A percentile compares a stretch with the other conserved stretches of the same genome.
These are phyloP conservation scores for Aspergillus latus DNA, from an alignment of 2,329 filamentous ascomycete genomes.

Conservation along the genomic window DNA sequence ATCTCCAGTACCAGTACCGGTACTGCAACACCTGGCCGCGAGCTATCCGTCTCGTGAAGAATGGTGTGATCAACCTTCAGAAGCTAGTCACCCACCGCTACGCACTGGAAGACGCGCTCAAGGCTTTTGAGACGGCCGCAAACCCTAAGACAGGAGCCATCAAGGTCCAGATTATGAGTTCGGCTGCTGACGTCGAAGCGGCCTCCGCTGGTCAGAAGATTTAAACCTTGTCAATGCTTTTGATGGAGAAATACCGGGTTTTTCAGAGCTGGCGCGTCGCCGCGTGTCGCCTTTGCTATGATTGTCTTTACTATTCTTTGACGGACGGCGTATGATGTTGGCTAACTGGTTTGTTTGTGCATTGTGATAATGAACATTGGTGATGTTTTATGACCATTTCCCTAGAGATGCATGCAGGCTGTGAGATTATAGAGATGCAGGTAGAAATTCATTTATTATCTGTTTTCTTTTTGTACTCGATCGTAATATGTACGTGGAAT, in stretches of 20 bases:
- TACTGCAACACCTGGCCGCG: conserved; percentile 96
- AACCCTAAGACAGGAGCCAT: conserved; percentile 93
- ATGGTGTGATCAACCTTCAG: conserved; percentile 76
- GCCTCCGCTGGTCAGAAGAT: conserved; percentile 33
- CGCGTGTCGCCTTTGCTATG: no score
- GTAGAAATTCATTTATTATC: no score
- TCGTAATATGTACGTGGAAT: no score
- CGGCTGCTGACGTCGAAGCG: conserved; percentile 40
- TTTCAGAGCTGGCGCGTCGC: no score
- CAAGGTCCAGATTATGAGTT: conserved; percentile 81
- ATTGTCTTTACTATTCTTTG: background rate
- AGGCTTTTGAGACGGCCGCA: conserved; percentile 85
- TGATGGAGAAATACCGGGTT: conserved; percentile 2
- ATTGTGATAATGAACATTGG: background rate
- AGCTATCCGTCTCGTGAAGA: conserved; percentile 83
- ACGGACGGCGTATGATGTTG: background rate
- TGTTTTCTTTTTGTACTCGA: no score
- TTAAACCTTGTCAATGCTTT: conserved; percentile 17
- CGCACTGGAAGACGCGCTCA: conserved; percentile 77
- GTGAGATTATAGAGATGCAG: no score
- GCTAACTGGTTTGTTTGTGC: background rate
- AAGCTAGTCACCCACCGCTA: conserved; percentile 87
- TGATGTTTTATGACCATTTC: background rate
- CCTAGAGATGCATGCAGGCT: background rate
- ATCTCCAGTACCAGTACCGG: conserved; percentile 94